Evolutionary conservation across 768 basidiomycete species (phyloP).

Genomic region (Podaxis sp.): DNA sequence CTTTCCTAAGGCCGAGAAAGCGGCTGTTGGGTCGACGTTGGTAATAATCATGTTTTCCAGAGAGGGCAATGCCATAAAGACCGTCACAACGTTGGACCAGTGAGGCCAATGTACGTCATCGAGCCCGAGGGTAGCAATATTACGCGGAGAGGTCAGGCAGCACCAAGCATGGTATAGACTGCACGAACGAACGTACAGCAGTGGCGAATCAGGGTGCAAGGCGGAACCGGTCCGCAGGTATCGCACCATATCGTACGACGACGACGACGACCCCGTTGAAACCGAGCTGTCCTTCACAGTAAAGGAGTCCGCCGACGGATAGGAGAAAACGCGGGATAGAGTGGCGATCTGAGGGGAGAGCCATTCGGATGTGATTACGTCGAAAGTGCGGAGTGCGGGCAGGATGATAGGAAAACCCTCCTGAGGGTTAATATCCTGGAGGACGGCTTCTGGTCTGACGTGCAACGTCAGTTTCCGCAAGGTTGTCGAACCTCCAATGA

Average conservation of each 20-base stretch:
- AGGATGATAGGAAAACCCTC: slow-evolving; percentile 22
- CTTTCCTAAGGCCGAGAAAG: slow-evolving; percentile 17
- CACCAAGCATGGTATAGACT: slow-evolving; percentile 23
- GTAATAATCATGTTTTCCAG: slow-evolving; percentile 26
- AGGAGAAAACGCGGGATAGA: slow-evolving; percentile 25
- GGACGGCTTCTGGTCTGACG: slow-evolving; percentile 25
- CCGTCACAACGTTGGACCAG: slow-evolving; percentile 18
- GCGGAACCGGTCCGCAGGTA: slow-evolving; percentile 18
- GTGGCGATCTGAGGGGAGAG: slow-evolving; percentile 24
- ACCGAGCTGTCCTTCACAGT: slow-evolving; percentile 22
- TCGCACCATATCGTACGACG: slow-evolving; percentile 23
- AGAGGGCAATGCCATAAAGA: slow-evolving; percentile 22
- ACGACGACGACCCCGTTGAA: slow-evolving; percentile 6
- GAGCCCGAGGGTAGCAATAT: slow-evolving; percentile 27
- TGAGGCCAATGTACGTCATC: slow-evolving; percentile 22
- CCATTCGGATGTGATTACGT: slow-evolving; percentile 33
- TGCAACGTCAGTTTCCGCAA: slow-evolving; percentile 28
- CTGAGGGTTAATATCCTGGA: slow-evolving; percentile 20
- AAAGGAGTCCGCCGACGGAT: slow-evolving; percentile 27
- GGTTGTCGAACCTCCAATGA: slow-evolving; percentile 23
- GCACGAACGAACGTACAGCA: slow-evolving; percentile 22
- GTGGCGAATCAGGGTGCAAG: slow-evolving; percentile 12
- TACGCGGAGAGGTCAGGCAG: slow-evolving; percentile 18
- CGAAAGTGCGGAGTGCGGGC: slow-evolving; percentile 25
- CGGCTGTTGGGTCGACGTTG: slow-evolving; percentile 21